These are phyloP conservation scores for Mycena amicta DNA, from an alignment of 768 basidiomycete genomes.

Conservation along the genomic window DNA sequence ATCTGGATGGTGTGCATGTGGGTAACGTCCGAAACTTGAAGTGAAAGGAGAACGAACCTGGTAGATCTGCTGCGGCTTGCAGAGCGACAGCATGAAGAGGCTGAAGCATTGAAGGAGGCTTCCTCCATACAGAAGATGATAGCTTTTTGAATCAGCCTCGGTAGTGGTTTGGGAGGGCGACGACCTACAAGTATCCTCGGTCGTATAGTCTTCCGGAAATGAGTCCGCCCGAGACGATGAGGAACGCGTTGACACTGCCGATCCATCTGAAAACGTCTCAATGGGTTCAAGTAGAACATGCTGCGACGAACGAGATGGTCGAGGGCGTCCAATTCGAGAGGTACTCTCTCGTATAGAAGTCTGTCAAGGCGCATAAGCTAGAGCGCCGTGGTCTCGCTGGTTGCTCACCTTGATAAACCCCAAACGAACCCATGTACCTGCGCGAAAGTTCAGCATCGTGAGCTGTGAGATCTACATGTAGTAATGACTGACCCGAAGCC, in stretches of 20 bases:
- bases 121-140: constrained; percentile 36
- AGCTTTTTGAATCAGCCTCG: constrained; percentile 18
- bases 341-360: constrained; percentile 8
- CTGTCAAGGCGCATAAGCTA: not conserved
- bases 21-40: no score
- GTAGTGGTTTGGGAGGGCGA: not conserved
- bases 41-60: no score
- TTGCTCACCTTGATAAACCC: constrained; percentile 7
- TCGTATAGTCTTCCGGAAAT: constrained; percentile 47
- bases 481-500: not conserved
- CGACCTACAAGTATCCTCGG: constrained; percentile 47
- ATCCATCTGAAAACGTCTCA: constrained; percentile 3
- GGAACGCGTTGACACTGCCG: constrained; percentile 45
- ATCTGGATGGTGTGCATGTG: no score
- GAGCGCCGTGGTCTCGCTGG: not conserved
- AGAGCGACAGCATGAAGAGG: constrained; percentile 49
- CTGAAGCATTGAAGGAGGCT: constrained; percentile 38
- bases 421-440: constrained; percentile 7
- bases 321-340: not conserved
- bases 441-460: not conserved
- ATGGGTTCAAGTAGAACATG: not conserved
- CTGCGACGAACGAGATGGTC: constrained; percentile 5
- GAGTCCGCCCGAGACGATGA: constrained; percentile 43
- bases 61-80: constrained; percentile 42
- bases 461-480: not conserved